phyloP scores from a whole-genome alignment of 2,329 filamentous ascomycete species.

The Fusarium verticillioides region DNA sequence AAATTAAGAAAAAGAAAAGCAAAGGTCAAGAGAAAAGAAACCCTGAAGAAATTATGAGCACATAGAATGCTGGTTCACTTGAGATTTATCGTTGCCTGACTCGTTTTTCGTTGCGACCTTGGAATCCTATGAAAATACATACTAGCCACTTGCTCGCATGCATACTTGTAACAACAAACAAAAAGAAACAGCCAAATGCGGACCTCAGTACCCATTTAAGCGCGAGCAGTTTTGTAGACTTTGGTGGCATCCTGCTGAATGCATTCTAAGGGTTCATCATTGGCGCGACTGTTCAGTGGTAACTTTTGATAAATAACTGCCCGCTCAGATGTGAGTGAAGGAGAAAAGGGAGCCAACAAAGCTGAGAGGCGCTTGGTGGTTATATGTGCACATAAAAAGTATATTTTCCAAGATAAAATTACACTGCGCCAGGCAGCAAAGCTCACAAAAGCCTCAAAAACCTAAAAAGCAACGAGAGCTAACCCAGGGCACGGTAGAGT shows the following conservation, averaged over 20 bases:
- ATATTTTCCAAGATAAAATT: not conserved
- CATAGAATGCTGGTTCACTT: not conserved
- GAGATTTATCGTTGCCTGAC: not conserved
- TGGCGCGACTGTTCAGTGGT: not conserved
- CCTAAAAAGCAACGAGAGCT: not conserved
- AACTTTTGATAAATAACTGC: not conserved
- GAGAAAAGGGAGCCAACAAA: not conserved
- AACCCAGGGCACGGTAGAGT: not conserved
- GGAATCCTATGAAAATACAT: not conserved
- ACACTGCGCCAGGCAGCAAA: not conserved
- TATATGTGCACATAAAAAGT: not conserved
- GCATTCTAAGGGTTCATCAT: not conserved
- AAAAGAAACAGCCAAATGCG: not conserved
- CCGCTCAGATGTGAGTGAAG: not conserved
- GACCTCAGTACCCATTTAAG: not conserved
- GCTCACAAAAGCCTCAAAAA: not conserved
- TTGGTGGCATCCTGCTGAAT: not conserved
- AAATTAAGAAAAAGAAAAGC: not conserved
- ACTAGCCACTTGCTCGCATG: not conserved
- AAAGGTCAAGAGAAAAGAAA: not conserved
- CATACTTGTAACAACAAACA: not conserved
- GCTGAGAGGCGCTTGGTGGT: not conserved
- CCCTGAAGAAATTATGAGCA: too few species aligned
- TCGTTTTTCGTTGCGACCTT: not conserved
- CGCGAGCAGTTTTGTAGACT: not conserved